Base-by-base conservation (phyloP, 495 filamentous ascomycete genomes). In the Xylaria nigripes region DNA sequence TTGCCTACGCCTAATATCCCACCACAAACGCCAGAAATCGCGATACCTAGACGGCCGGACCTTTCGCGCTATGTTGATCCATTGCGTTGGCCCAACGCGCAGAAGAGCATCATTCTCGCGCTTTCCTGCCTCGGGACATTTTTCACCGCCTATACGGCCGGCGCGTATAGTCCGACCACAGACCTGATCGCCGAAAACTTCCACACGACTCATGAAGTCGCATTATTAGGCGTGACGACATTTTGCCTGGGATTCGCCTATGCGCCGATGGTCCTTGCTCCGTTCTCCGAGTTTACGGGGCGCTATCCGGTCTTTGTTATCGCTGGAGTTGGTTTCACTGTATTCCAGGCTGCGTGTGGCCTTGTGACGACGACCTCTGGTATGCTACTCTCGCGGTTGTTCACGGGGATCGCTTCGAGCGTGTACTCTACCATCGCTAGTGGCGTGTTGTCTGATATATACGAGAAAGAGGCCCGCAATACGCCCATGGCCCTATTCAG, bases 401-500 rank as follows among this genome's bases (percentile, higher is more conserved):
- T 92, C 36, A 78, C 81, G 12, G 91, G 92, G 0, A 81, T 84
- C 13, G 86, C 85, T 8, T 82, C 80, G 16, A 86, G 81, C 1
- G 92, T 91, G 0, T 96, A 95, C 65, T 86, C 82, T 4, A 94
- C 89, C 12, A 92, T 96, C 85, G 88, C 95, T 2, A 92, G 92
- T 30, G 92, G 92, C 0, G 86, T 96, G 6, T 85, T 97, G 27
- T 84, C 84, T 48, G 92, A 97, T 60, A 85, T 96, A 54, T 96
- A 90, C 67, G 83, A 85, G 32, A 79, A 86, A 8, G 68, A 87
- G 55, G 86, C 85, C 34, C 75, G 92, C 29, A 95, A 96, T 59
- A 88, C 85, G 2, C 87, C 91, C 4, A 97, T 97, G 92, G 85
- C 89, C 2, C 61, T 94, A 2, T 96, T 94, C 65, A 82, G 85